Percentiles rank a stretch among this genome's conserved stretches.
phyloP scores from a whole-genome alignment of 1,284 basidiomycete species.

The Microbotryomycetes sp. region DNA sequence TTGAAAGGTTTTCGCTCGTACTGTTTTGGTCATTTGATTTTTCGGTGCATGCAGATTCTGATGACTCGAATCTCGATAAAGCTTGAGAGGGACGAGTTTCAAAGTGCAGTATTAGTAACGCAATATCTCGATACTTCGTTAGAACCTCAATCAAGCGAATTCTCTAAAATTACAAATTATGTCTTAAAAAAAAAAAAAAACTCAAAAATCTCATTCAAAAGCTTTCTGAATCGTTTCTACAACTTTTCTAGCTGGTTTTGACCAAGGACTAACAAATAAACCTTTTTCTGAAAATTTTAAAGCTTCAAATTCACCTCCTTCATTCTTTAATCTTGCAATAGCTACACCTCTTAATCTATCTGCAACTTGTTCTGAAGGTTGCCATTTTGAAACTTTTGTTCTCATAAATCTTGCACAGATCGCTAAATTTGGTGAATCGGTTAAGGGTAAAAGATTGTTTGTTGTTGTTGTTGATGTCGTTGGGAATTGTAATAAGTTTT shows the following conservation, averaged over 20 bases:
- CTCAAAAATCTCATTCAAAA: too few relatives aligned
- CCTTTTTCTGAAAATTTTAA: neutral
- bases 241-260: neutral
- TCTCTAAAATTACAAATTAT: too few relatives aligned
- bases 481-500: slow-evolving; percentile 12
- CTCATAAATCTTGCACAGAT: slow-evolving; percentile 16
- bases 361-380: neutral
- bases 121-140: too few relatives aligned
- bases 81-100: too few relatives aligned
- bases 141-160: too few relatives aligned
- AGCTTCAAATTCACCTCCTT: neutral
- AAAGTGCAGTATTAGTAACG: too few relatives aligned
- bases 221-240: neutral
- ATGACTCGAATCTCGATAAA: too few relatives aligned
- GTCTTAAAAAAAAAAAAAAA: too few relatives aligned
- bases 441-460: too few relatives aligned
- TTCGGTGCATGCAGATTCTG: too few relatives aligned
- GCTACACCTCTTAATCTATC: neutral
- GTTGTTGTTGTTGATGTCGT: neutral
- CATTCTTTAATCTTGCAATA: neutral
- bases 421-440: slow-evolving; percentile 5
- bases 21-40: too few relatives aligned
- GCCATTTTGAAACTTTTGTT: neutral
- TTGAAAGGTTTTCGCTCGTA: too few relatives aligned
- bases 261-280: neutral